phyloP scores from a whole-genome alignment of 768 basidiomycete genomes.

The Lactarius sp. region DNA sequence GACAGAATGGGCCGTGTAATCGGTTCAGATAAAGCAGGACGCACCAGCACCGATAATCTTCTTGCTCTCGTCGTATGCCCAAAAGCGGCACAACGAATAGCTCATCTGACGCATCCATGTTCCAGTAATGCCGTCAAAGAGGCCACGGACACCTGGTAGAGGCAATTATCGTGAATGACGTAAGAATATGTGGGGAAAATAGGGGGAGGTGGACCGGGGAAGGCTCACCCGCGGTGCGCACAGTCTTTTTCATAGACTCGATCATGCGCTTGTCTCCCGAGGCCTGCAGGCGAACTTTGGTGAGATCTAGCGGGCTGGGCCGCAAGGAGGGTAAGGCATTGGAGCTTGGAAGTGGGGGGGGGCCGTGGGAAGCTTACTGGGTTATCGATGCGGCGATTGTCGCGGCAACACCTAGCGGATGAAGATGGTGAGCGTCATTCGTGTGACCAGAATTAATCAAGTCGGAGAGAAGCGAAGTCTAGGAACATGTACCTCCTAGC shows the following conservation, averaged over 20 bases:
- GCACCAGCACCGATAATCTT: conserved; percentile 64
- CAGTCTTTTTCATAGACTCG: conserved; percentile 74
- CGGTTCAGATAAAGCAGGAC: conserved; percentile 14
- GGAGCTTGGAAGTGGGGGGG: not conserved
- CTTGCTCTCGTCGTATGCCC: conserved; percentile 90
- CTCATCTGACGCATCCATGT: conserved; percentile 92
- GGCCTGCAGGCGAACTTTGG: conserved; percentile 88
- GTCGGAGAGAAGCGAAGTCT: not conserved
- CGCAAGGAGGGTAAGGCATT: not conserved
- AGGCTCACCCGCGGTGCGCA: conserved; percentile 62
- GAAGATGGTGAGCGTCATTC: conserved; percentile 7
- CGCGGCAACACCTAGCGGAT: conserved; percentile 57
- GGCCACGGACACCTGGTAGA: conserved; percentile 51
- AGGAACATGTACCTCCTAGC: conserved; percentile 56
- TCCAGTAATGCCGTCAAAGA: conserved; percentile 83
- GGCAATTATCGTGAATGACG: not conserved
- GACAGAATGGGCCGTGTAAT: not conserved
- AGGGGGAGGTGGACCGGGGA: not conserved
- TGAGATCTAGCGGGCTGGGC: conserved; percentile 76
- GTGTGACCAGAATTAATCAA: not conserved
- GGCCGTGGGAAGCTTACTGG: conserved; percentile 47
- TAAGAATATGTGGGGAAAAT: not conserved
- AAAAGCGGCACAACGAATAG: conserved; percentile 89
- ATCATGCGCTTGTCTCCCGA: conserved; percentile 92
- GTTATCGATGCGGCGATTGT: conserved; percentile 87